Conservation (phyloP, 805 yeast genomes). For the Scheffersomyces ergatensis region DNA sequence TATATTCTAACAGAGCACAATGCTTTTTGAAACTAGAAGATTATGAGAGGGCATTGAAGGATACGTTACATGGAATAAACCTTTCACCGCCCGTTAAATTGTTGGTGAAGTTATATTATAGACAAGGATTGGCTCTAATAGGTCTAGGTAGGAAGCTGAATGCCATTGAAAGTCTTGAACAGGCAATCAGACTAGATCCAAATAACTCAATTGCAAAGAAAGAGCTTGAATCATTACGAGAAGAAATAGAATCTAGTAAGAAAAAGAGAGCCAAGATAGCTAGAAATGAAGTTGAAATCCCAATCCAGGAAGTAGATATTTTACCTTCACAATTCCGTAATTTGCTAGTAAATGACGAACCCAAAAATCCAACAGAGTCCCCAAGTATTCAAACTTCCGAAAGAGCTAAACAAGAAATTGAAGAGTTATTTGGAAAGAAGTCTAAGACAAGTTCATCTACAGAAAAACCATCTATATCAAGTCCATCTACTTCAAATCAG, state of each 20-base stretch:
- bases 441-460: neutral
- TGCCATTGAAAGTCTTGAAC: constrained; percentile 26
- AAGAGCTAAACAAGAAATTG: constrained; percentile 10
- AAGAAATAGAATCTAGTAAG: constrained; percentile 5
- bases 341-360: neutral
- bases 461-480: too few species aligned
- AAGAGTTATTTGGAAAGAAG: constrained; percentile 12
- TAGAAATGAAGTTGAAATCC: constrained; percentile 14
- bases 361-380: neutral
- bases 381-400: neutral
- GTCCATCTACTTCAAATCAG: neutral
- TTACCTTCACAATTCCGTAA: constrained; percentile 37
- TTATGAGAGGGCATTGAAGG: constrained; percentile 48
- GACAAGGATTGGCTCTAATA: constrained; percentile 44
- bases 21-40: constrained; percentile 52
- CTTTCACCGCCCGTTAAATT: constrained; percentile 28
- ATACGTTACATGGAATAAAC: constrained; percentile 49
- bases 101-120: constrained; percentile 47
- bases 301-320: constrained; percentile 39
- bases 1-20: constrained; percentile 69
- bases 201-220: constrained; percentile 33
- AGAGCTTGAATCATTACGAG: constrained; percentile 24
- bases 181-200: constrained; percentile 42
- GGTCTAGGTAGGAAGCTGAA: constrained; percentile 19
- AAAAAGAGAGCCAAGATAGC: neutral